Conservation (phyloP, 805 yeast species). For the Candida sanyiensis region DNA sequence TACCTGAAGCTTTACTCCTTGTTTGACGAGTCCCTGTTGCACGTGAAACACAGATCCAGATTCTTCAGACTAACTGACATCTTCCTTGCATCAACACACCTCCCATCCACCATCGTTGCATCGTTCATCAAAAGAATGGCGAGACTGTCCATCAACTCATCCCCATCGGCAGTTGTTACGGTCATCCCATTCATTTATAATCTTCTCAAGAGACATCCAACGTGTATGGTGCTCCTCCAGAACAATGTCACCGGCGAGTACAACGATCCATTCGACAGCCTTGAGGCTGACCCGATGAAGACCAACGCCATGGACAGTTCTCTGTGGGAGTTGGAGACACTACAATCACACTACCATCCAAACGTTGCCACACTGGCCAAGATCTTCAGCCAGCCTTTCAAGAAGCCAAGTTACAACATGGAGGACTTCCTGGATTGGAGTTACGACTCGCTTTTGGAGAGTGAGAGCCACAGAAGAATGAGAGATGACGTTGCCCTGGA, state of each 20-base stretch:
- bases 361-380: conserved; percentile 89
- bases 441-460: conserved; percentile 57
- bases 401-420: conserved; percentile 78
- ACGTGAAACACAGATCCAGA: conserved; percentile 75
- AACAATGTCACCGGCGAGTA: conserved; percentile 28
- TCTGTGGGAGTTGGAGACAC: conserved; percentile 83
- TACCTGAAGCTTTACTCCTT: conserved; percentile 76
- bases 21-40: conserved; percentile 68
- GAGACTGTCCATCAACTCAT: conserved; percentile 65
- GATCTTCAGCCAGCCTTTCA: conserved; percentile 84
- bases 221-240: conserved; percentile 88
- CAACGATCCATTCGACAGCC: conserved; percentile 60
- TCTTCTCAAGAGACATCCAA: conserved; percentile 83
- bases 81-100: conserved; percentile 80
- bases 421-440: conserved; percentile 95
- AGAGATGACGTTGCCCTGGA: conserved; percentile 76
- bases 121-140: conserved; percentile 83
- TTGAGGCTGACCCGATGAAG: conserved; percentile 67
- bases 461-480: conserved; percentile 58
- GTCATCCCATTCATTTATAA: conserved; percentile 90
- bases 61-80: conserved; percentile 83
- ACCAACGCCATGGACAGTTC: conserved; percentile 82
- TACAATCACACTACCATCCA: conserved; percentile 86
- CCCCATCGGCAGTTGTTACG: conserved; percentile 85
- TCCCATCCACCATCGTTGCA: conserved; percentile 78